A percentile compares a stretch with the other conserved stretches of the same genome.
phyloP scores from a whole-genome alignment of 768 basidiomycete genomes.

The Panaeolus papilionaceus region DNA sequence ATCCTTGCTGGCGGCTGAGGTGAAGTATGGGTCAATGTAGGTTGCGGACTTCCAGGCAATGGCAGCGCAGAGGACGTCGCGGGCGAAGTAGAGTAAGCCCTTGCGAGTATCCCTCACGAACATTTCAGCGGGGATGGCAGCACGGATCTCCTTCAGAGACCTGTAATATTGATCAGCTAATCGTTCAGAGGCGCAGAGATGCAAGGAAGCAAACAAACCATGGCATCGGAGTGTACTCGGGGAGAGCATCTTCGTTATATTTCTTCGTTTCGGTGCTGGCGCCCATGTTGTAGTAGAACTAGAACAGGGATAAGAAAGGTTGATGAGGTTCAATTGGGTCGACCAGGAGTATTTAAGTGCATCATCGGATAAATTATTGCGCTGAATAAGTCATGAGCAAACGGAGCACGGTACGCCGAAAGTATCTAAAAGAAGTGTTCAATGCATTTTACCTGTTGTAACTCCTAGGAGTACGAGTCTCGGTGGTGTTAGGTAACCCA shows the following conservation, averaged over 20 bases:
- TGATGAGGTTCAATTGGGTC: no score
- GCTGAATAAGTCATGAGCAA: neutral
- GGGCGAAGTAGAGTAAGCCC: constrained; percentile 48
- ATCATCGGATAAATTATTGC: neutral
- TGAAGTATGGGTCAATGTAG: constrained; percentile 51
- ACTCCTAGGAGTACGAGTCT: neutral
- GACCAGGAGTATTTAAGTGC: no score
- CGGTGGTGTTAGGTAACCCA: neutral
- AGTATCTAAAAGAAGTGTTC: neutral
- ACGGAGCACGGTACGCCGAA: neutral
- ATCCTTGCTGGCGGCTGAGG: constrained; percentile 26
- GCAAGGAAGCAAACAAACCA: constrained; percentile 38
- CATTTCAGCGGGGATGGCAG: constrained; percentile 51
- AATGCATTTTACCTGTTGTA: neutral
- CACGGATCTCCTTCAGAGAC: constrained; percentile 58
- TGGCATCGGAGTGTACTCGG: constrained; percentile 51
- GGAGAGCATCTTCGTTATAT: constrained; percentile 48
- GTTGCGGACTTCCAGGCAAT: constrained; percentile 49
- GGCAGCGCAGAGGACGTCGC: constrained; percentile 53
- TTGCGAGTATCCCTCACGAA: constrained; percentile 49
- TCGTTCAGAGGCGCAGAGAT: neutral
- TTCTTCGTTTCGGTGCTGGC: constrained; percentile 12
- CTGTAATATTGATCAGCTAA: constrained; percentile 28
- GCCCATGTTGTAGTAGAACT: constrained; percentile 7
- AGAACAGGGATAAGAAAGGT: neutral